A percentile compares a stretch with the other conserved stretches of the same genome.
Evolutionary conservation across 192 early-diverging fungal species (phyloP).

Genomic region (Linnemannia schmuckeri): DNA sequence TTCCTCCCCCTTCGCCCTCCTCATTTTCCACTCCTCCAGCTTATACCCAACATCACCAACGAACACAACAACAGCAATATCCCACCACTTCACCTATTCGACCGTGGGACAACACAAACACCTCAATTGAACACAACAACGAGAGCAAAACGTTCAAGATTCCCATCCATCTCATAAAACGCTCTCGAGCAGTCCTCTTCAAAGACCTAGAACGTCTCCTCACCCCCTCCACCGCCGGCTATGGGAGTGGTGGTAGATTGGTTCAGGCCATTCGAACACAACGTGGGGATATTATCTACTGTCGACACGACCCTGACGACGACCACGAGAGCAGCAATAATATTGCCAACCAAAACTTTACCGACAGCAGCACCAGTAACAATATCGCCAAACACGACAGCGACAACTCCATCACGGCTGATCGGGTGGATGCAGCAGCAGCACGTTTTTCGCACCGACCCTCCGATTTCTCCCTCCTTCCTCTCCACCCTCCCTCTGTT

Average conservation of each 20-base stretch:
- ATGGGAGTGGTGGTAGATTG: background rate
- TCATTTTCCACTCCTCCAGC: background rate
- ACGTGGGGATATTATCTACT: constrained; percentile 15
- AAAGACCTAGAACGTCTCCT: constrained; percentile 30
- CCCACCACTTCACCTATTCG: background rate
- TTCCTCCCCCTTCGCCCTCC: background rate
- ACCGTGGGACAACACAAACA: background rate
- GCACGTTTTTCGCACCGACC: constrained; percentile 4
- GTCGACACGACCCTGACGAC: background rate
- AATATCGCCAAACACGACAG: background rate
- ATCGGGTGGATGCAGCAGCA: background rate
- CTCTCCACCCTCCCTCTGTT: background rate
- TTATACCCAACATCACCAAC: background rate
- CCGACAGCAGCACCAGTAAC: background rate
- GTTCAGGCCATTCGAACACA: constrained; percentile 13
- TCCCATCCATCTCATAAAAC: constrained; percentile 35
- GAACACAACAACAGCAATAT: background rate
- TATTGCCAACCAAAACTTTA: background rate
- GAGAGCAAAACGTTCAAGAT: constrained; percentile 6
- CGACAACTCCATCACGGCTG: background rate
- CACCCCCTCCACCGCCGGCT: background rate
- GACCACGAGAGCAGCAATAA: background rate
- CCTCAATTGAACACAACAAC: constrained; percentile 2
- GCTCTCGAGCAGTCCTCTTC: constrained; percentile 32
- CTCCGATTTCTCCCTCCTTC: background rate